Percentiles rank a stretch among this genome's conserved stretches.
These are phyloP conservation scores for Millerago galiae DNA, from an alignment of 805 yeast species.

Conservation along the genomic window DNA sequence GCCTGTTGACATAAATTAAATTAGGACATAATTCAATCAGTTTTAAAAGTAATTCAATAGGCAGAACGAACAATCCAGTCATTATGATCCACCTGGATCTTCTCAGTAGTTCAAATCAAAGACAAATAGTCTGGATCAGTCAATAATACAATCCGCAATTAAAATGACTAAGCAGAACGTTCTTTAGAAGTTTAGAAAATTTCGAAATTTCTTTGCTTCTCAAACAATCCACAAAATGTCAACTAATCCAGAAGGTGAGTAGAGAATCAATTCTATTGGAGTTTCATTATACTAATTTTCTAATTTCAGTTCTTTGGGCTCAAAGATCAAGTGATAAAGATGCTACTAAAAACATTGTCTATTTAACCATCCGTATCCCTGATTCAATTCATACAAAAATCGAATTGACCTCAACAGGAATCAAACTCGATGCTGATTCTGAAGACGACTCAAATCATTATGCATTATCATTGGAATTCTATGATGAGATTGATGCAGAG, in stretches of 20 bases:
- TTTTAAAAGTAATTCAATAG: conserved; percentile 37
- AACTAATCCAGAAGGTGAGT: conserved; percentile 11
- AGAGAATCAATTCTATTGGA: no score
- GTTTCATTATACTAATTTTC: no score
- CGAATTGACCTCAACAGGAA: conserved; percentile 47
- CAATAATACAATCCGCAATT: no score
- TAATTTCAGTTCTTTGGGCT: conserved; percentile 75
- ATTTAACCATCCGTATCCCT: conserved; percentile 64
- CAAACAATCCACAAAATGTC: conserved; percentile 1
- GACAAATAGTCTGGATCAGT: no score
- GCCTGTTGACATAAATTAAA: conserved; percentile 31
- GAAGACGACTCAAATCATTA: conserved; percentile 42
- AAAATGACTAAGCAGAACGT: no score
- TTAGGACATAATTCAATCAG: conserved; percentile 29
- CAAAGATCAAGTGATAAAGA: conserved; percentile 84
- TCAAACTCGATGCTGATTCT: conserved; percentile 49
- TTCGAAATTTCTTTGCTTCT: neutral
- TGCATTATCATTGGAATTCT: conserved; percentile 67
- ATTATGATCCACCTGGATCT: no score
- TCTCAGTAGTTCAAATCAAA: no score
- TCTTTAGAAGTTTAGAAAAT: no score
- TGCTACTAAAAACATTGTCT: conserved; percentile 65
- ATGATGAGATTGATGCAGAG: conserved; percentile 62
- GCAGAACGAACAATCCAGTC: conserved; percentile 23
- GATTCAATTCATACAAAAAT: conserved; percentile 63